phyloP scores from a whole-genome alignment of 768 basidiomycete genomes.

The Cyclocybe aegerita region DNA sequence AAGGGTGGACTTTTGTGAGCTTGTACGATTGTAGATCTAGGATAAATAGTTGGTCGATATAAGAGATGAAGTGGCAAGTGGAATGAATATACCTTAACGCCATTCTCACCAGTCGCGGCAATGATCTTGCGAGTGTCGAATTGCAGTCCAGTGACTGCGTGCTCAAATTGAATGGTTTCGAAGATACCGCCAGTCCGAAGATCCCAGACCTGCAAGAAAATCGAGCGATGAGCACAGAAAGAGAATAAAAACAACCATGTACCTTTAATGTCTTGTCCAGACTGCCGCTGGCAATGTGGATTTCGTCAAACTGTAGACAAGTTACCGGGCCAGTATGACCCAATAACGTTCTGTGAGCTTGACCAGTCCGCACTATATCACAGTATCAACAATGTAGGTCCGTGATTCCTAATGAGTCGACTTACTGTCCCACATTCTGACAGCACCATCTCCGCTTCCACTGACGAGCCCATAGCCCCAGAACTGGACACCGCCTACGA shows the following conservation, averaged over 20 bases:
- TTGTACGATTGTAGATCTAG: slow-evolving; percentile 94
- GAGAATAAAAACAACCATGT: slow-evolving; percentile 24
- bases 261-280: slow-evolving; percentile 92
- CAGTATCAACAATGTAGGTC: not conserved
- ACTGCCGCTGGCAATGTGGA: slow-evolving; percentile 89
- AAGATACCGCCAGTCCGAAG: slow-evolving; percentile 85
- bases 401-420: slow-evolving; percentile 15
- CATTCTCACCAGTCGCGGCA: slow-evolving; percentile 91
- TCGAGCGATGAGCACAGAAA: not conserved
- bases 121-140: slow-evolving; percentile 95
- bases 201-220: slow-evolving; percentile 82
- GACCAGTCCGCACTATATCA: slow-evolving; percentile 89
- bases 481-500: slow-evolving; percentile 96
- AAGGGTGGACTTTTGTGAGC: slow-evolving; percentile 82
- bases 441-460: slow-evolving; percentile 95
- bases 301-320: slow-evolving; percentile 94
- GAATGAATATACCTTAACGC: slow-evolving; percentile 64
- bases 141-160: slow-evolving; percentile 87
- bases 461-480: slow-evolving; percentile 98
- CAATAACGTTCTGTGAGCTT: slow-evolving; percentile 88
- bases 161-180: slow-evolving; percentile 89
- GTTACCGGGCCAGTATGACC: slow-evolving; percentile 95
- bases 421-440: slow-evolving; percentile 99
- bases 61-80: not conserved
- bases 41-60: slow-evolving; percentile 1